phyloP scores from a whole-genome alignment of 2,329 filamentous ascomycete genomes.

The Cordyceps javanica region DNA sequence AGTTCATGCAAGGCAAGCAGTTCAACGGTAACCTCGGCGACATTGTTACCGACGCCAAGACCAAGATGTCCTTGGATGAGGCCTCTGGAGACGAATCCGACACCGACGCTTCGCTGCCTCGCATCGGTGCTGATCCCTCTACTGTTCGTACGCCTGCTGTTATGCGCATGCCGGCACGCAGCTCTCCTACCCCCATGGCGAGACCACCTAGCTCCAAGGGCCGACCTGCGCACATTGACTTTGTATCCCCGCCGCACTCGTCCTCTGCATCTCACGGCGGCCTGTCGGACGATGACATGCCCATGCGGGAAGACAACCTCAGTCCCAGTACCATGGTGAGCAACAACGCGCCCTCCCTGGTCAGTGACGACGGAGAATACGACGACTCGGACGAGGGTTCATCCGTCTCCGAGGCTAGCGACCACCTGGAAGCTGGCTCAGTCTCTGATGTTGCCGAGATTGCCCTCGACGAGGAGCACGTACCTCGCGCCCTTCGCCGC shows the following conservation, averaged over 20 bases:
- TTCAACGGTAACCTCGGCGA: constrained; percentile 54
- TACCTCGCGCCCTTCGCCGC: constrained; percentile 39
- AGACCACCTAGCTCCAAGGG: constrained; percentile 54
- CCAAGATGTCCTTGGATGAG: constrained; percentile 44
- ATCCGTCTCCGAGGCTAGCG: constrained; percentile 51
- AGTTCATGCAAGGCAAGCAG: constrained; percentile 55
- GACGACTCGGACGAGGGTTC: constrained; percentile 64
- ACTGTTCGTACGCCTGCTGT: constrained; percentile 33
- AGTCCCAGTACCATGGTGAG: constrained; percentile 65
- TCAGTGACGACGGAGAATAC: constrained; percentile 75
- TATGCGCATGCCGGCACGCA: constrained; percentile 55
- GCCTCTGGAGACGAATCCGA: constrained; percentile 51
- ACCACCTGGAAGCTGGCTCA: constrained; percentile 52
- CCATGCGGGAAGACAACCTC: constrained; percentile 53
- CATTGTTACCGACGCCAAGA: constrained; percentile 54
- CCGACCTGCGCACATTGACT: constrained; percentile 32
- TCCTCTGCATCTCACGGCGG: constrained; percentile 17
- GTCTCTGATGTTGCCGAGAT: constrained; percentile 58
- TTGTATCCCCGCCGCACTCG: constrained; percentile 30
- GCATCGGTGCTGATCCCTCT: constrained; percentile 14
- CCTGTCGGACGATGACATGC: constrained; percentile 41
- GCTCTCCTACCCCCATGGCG: constrained; percentile 39
- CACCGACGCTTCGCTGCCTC: constrained; percentile 23
- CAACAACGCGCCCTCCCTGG: constrained; percentile 72
- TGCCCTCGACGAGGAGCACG: constrained; percentile 51